Evolutionary conservation across 2,329 filamentous ascomycete genomes (phyloP), one percentile per base, ranked within the genome.

Genomic region (Acephala macrosclerotiorum): DNA sequence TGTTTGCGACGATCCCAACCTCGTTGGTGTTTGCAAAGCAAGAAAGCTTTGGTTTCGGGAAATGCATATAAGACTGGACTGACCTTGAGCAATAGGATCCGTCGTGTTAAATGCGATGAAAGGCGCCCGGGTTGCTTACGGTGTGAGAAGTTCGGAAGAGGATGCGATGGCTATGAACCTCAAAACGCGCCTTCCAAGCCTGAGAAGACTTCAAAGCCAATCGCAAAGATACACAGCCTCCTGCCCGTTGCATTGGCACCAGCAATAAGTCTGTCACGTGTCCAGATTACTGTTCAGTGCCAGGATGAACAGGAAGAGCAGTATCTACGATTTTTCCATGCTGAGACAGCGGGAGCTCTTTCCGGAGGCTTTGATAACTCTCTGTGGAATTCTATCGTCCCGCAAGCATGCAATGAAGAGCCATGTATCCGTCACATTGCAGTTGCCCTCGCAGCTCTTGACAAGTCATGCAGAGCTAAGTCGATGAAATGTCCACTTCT

Each of bases 61-160:
- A 26, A 20, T 2, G 11, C 16, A 6, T 29, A 53, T 60, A 8
- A 9, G 18, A n/a, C 7, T 18, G 11, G 16, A 16, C 58, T 33
- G 12, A 42, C 42, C 18, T 33, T 20, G 26, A 35, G 29, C 7
- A 12, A 55, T n/a, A 57, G 53, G 20, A 63, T 63, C 18, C 81
- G 87, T 68, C 83, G 86, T 60, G 89, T 91, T 67, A 91, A 91
- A 76, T 91, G 89, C 75, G 89, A 90, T 73, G 88, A 91, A 76
- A 80, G 76, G 67, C 85, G 87, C 58, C 88, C 88, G 3, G 77
- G 81, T n/a, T 90, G 88, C 75, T 79, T 83, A 20, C 84, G 88
- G 74, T 91, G 88, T 72, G 78, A 84, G 42, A 84, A 84, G 58
- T 87, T 87, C 65, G 87, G 84, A 69, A 87, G 85, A 70, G 72